A percentile compares a stretch with the other conserved stretches of the same genome.
Evolutionary conservation across 208 protist genomes (phyloP).

Genomic region (Trypanosoma platydactyli): DNA sequence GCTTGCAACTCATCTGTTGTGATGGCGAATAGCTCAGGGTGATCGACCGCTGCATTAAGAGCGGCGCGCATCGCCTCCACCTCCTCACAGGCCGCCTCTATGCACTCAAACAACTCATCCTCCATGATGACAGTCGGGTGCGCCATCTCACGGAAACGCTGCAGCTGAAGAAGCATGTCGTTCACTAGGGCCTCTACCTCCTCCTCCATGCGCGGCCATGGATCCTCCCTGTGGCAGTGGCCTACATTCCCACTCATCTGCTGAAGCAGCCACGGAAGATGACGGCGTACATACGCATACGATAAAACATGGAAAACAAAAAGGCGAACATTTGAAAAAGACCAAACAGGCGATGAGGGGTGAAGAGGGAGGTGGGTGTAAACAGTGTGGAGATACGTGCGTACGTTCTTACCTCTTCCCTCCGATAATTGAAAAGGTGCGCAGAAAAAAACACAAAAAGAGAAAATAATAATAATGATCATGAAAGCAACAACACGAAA

Average conservation of each 20-base stretch:
- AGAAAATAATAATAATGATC: too few relatives aligned
- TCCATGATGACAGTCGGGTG: conserved; percentile 65
- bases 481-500: conserved; percentile 8
- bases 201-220: conserved; percentile 82
- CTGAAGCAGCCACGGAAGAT: not conserved
- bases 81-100: conserved; percentile 57
- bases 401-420: too few relatives aligned
- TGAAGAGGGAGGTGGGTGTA: conserved; percentile 10
- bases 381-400: too few relatives aligned
- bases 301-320: not conserved
- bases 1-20: conserved; percentile 68
- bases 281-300: not conserved
- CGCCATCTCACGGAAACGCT: conserved; percentile 47
- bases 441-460: not conserved
- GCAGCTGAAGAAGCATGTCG: conserved; percentile 56
- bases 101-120: conserved; percentile 68
- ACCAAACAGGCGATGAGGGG: not conserved
- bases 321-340: not conserved
- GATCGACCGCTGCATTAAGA: conserved; percentile 73
- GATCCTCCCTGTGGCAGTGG: conserved; percentile 55
- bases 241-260: not conserved
- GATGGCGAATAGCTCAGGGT: conserved; percentile 77
- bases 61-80: conserved; percentile 82
- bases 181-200: conserved; percentile 71
- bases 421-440: not conserved